phyloP scores from a whole-genome alignment of 2,329 filamentous ascomycete genomes.

The Epicoccum sorghinum region DNA sequence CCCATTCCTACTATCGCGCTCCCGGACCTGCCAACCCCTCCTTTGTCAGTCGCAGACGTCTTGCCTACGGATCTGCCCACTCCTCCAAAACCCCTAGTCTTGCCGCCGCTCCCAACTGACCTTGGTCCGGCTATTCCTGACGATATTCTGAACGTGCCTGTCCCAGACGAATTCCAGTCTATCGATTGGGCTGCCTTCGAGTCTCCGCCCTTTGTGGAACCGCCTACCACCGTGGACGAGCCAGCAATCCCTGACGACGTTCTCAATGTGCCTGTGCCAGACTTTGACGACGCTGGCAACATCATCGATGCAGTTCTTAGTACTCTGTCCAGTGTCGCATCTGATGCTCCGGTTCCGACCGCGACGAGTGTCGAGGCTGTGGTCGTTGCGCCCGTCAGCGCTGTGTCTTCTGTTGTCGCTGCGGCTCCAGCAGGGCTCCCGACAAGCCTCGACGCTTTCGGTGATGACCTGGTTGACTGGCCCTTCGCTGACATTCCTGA shows the following conservation, averaged over 20 bases:
- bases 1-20: background rate
- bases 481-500: constrained; percentile 3
- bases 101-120: background rate
- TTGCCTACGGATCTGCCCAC: background rate
- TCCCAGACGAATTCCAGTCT: constrained; percentile 8
- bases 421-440: background rate
- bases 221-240: background rate
- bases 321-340: background rate
- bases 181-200: constrained; percentile 11
- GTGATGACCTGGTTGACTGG: constrained; percentile 6
- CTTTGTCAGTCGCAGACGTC: background rate
- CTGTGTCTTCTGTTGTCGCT: background rate
- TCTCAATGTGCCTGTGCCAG: constrained; percentile 9
- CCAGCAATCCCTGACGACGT: constrained; percentile 6
- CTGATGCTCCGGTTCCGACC: background rate
- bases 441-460: constrained; percentile 4
- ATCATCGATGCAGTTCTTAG: background rate
- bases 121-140: background rate
- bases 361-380: background rate
- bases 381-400: background rate
- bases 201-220: constrained; percentile 1
- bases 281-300: constrained; percentile 6
- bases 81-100: background rate
- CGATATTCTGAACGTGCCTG: constrained; percentile 3
- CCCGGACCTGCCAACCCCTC: background rate